These are phyloP conservation scores for Neurospora sp. DNA, from an alignment of 2,329 filamentous ascomycete genomes.

Conservation along the genomic window DNA sequence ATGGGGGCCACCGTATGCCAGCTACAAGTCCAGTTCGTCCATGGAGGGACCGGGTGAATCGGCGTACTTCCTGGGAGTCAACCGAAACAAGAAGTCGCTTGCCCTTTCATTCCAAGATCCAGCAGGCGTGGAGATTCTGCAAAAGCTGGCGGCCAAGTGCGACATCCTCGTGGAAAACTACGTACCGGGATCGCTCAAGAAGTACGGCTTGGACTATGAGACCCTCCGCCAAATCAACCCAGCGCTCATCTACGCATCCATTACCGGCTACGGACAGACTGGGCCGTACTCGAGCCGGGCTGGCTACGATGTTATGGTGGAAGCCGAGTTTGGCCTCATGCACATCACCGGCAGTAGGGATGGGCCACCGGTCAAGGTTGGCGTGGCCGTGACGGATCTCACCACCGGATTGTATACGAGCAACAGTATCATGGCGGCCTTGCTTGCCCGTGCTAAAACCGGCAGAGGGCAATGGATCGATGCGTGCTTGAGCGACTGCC, in stretches of 20 bases:
- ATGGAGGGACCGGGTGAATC: conserved; percentile 72
- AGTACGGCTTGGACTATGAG: conserved; percentile 84
- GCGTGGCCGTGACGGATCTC: conserved; percentile 91
- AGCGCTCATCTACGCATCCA: conserved; percentile 81
- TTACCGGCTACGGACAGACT: conserved; percentile 94
- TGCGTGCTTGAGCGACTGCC: conserved; percentile 82
- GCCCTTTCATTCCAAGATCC: conserved; percentile 83
- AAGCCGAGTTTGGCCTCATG: conserved; percentile 97
- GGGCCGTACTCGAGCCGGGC: conserved; percentile 80
- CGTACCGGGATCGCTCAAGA: conserved; percentile 77
- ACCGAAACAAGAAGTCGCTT: conserved; percentile 94
- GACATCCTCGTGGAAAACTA: conserved; percentile 98
- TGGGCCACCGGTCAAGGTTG: conserved; percentile 90
- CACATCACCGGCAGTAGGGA: conserved; percentile 89
- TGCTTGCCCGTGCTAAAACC: conserved; percentile 64
- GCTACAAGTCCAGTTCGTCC: conserved; percentile 53
- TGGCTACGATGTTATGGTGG: conserved; percentile 98
- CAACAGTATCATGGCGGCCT: conserved; percentile 89
- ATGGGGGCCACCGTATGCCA: conserved; percentile 91
- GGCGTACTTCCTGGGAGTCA: conserved; percentile 87
- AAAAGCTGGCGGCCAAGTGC: conserved; percentile 71
- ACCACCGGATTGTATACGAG: conserved; percentile 93
- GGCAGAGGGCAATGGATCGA: conserved; percentile 88
- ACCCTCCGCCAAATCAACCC: conserved; percentile 76
- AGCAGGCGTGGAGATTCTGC: conserved; percentile 75